Base-by-base conservation (phyloP, 768 basidiomycete genomes). In the Termitomyces sp. region DNA sequence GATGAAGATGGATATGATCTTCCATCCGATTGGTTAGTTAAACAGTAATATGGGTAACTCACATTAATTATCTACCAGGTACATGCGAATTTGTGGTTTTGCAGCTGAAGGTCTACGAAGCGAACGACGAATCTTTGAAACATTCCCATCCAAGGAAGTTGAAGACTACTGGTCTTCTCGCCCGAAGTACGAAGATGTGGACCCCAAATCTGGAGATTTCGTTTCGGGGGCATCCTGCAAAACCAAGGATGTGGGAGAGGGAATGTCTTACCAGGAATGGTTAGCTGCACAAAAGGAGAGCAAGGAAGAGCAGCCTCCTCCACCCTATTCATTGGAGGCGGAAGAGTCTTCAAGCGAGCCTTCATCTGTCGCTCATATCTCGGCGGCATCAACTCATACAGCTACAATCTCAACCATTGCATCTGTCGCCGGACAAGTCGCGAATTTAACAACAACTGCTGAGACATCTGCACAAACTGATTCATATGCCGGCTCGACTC, bases 1-100 rank as follows among this genome's bases (percentile, higher is more conserved):
- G 91, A 94, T 63, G 84, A 80, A 59, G 92, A 92, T 63, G 90
- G 90, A 3, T 79, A 84, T 63, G 86, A 88, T 60, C 68, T 92
- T 18, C 90, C 90, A 1, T 73, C 86, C 28, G 92, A 94, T 72
- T 94, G 92, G 91, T 88, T 65, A 64, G 78, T 75, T 59, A 40
- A 26, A 9, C 56, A 32, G 36, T 36, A 30, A 47, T n/a, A 46
- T 26, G 45, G 20, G n/a, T 26, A 8, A 20, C 28, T 43, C 30
- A 46, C 22, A 24, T 38, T 28, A 20, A 45, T 44, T 36, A 42
- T 42, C n/a, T 20, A 8, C 53, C 58, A 86, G 84, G 85, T 90
- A 88, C 67, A 89, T 90, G 87, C 82, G 90, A 22, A 83, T 91
- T 53, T 82, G 80, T 64, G 88, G 89, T 16, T 82, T 88, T 63